A percentile compares a stretch with the other conserved stretches of the same genome.
Conservation (phyloP, 495 filamentous ascomycete genomes). For the Penicillium nucicola region DNA sequence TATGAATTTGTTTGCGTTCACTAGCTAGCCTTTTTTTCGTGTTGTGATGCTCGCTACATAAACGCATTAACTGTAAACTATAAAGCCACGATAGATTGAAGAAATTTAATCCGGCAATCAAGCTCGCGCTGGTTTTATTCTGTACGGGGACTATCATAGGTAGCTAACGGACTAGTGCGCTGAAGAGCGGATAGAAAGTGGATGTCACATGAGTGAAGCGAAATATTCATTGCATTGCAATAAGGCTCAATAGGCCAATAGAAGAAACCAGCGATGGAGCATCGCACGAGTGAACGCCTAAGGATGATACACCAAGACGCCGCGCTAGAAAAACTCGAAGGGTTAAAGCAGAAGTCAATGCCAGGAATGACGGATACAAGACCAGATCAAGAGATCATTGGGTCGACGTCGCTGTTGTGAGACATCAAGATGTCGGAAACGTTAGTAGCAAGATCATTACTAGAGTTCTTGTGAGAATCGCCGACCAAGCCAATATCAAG, state of each 20-base stretch:
- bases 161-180: too few relatives aligned
- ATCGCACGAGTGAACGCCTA: neutral
- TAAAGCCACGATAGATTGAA: too few relatives aligned
- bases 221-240: neutral
- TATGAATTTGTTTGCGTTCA: neutral
- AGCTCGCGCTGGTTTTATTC: too few relatives aligned
- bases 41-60: neutral
- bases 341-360: neutral
- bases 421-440: conserved; percentile 41
- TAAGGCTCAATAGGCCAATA: neutral
- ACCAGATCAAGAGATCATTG: conserved; percentile 52
- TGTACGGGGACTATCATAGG: too few relatives aligned
- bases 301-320: conserved; percentile 12
- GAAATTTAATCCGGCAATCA: neutral
- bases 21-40: neutral
- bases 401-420: conserved; percentile 51
- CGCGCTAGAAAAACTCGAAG: conserved; percentile 10
- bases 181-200: too few relatives aligned
- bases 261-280: neutral
- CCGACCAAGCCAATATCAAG: conserved; percentile 68
- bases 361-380: neutral
- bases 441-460: conserved; percentile 25
- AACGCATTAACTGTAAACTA: neutral
- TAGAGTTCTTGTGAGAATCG: conserved; percentile 31
- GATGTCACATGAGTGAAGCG: too few relatives aligned